Base-by-base conservation (phyloP, 768 basidiomycete species). In the Pleurotus djamor region DNA sequence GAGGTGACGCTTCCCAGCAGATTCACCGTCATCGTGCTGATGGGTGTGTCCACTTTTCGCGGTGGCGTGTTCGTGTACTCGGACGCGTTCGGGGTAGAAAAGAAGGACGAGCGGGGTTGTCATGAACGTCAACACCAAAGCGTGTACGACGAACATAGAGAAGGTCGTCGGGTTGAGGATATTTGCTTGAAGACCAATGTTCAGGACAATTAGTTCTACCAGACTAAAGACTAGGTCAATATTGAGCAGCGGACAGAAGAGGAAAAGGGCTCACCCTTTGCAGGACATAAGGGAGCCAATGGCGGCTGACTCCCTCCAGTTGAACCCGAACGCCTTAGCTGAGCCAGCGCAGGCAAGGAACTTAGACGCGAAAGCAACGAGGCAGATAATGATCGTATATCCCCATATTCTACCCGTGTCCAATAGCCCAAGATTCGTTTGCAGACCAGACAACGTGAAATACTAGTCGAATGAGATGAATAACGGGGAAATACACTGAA, bases 171-270 rank as follows among this genome's bases (percentile, higher is more conserved):
- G 72, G 66, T 84, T 78, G 48, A 90, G 77, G 58, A 91, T 86
- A 12, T 74, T 73, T 2, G 91, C 91, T 61, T 78, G 71, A 5
- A 92, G 78, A 51, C 94, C 94, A 62, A 96, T 86, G 68, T 97
- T 97, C 67, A 96, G 83, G 6, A 95, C 94, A 63, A 97, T 95
- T 32, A 96, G 84, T 69, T 96, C 94, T 17, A 95, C 92, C 21
- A 87, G 76, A 38, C 85, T 87, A 60, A 34, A 21, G 13, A 54
- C 38, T 6, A 57, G 9, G 32, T 41, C n/a, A 21, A 7, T 32
- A 49, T 58, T 38, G 5, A 21, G 45, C 14, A 50, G 13, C 10
- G n/a, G 16, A 51, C 38, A 47, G 45, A n/a, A 41, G 36, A 34
- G 48, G 32, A 59, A 3, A 14, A 72, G 21, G 1, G 21, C 82